Base-by-base conservation (phyloP, 2,329 filamentous ascomycete species). In the Paraphoma chrysanthemicola region DNA sequence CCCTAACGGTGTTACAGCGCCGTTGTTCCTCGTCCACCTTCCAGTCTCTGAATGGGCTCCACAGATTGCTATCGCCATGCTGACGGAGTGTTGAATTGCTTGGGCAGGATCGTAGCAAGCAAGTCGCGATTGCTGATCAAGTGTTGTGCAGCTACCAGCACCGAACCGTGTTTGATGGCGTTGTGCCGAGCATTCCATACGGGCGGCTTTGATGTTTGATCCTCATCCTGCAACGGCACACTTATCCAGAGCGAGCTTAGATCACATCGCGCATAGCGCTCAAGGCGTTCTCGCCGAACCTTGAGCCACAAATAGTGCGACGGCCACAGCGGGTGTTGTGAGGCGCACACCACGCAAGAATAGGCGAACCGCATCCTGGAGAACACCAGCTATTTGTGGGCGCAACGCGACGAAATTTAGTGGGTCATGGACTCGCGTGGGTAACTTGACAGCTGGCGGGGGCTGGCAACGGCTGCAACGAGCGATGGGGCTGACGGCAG, bases 401-500 rank as follows among this genome's bases (percentile, higher is more conserved):
- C 48, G 17, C 31, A 49, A 45, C 18, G n/a, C 23, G 42, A 43
- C 46, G 45, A 41, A 14, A 39, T 2, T 30, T 44, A 33, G 16
- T 39, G 39, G 30, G 29, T 29, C 17, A 29, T 23, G 10, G 51
- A 28, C 16, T n/a, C 41, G 45, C 44, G 36, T 47, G 36, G 39
- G 28, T 36, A 36, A 36, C 10, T 36, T 36, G 33, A 36, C 33
- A 36, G 33, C 33, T 36, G 33, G 33, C 33, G 39, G 39, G 36
- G 41, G 44, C 39, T 39, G 38, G 45, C 44, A 38, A 33, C 44
- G 39, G 29, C 45, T 18, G 16, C n/a, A 23, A 46, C 23, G 33
- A 53, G 57, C 58, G 56, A 61, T 28, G 47, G 51, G 53, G 53
- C 57, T 61, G 48, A 42, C 39, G 39, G 23, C 36, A 29, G 38